phyloP scores from a whole-genome alignment of 1,284 basidiomycete genomes.

The Cystobasidium pallidum region DNA sequence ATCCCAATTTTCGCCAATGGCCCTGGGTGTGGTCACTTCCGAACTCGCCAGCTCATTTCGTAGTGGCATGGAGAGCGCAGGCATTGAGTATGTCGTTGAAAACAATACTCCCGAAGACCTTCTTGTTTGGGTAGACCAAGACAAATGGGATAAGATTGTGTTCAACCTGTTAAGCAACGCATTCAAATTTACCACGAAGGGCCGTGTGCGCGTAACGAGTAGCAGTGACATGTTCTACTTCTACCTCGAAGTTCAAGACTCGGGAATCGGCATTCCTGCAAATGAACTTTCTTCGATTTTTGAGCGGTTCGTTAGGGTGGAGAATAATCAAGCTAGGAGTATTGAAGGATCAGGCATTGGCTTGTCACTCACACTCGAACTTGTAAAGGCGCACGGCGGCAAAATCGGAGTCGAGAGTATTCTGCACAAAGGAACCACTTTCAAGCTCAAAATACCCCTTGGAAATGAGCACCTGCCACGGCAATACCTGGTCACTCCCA shows the following conservation, averaged over 20 bases:
- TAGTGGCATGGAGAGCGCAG: slow-evolving; percentile 52
- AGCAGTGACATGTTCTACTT: slow-evolving; percentile 46
- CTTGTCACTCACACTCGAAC: slow-evolving; percentile 55
- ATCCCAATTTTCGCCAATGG: slow-evolving; percentile 56
- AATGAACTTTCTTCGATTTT: slow-evolving; percentile 52
- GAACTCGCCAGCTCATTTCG: slow-evolving; percentile 59
- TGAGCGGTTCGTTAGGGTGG: slow-evolving; percentile 58
- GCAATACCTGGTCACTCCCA: slow-evolving; percentile 37
- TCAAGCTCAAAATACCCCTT: slow-evolving; percentile 47
- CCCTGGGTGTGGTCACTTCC: slow-evolving; percentile 56
- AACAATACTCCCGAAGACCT: slow-evolving; percentile 48
- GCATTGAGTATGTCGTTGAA: slow-evolving; percentile 56
- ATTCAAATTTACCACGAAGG: slow-evolving; percentile 50
- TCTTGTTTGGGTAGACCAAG: slow-evolving; percentile 56
- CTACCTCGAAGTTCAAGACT: slow-evolving; percentile 55
- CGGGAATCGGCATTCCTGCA: slow-evolving; percentile 59
- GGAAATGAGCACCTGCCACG: slow-evolving; percentile 50
- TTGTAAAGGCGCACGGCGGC: slow-evolving; percentile 59
- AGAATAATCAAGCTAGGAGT: slow-evolving; percentile 53
- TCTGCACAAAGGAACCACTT: slow-evolving; percentile 47
- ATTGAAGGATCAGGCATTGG: slow-evolving; percentile 59
- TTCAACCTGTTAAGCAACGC: slow-evolving; percentile 58
- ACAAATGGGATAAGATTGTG: slow-evolving; percentile 60
- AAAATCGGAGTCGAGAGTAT: slow-evolving; percentile 55
- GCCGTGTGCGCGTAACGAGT: slow-evolving; percentile 48